Base-by-base conservation (phyloP, 164 flowering plant species). In the Macadamia tetraphylla region DNA sequence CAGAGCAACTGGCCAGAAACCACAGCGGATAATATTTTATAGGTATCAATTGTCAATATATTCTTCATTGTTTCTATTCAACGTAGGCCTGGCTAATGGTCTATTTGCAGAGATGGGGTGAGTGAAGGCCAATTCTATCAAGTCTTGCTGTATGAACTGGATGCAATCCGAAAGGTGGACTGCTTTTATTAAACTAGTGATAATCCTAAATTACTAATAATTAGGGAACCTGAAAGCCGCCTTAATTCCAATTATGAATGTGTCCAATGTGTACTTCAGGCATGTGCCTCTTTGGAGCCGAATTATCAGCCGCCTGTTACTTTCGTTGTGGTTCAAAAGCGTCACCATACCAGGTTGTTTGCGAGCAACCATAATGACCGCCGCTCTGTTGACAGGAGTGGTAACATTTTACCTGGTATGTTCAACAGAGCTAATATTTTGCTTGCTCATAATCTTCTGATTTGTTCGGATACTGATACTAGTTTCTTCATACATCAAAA, bases 91-190 rank as follows among this genome's bases (percentile, higher is more conserved):
- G 29, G 1, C 30, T 64, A 6, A 49, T 42, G 29, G 23, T 68
- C 18, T 64, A 6, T 35, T 10, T 71, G 43, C 83, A 92, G 97
- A 81, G 97, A 92, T 81, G 96, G 98, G 43, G 96, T 92, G 0
- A 87, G 92, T 67, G 96, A 92, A 67, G 98, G 98, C 1, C 94
- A 92, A 58, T 92, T 92, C 66, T 90, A 90, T 76, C 96, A 92
- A 78, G 98, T 92, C 12, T 71, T 92, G 68, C 78, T 92, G 5
- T 80, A 84, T 76, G 98, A 92, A 55, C 83, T 92, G 44, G 94
- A 90, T 80, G 98, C 98, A 23, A 92, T 90, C 43, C 90, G 96
- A 0, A 88, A 80, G 94, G 98, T 89, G 73, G 9, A 46, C 51
- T 46, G 13, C 51, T 46, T 46, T 9, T 46, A 46, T 9, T 46